These are phyloP conservation scores for Backusella circina DNA, from an alignment of 192 early-diverging fungal genomes.

Conservation along the genomic window DNA sequence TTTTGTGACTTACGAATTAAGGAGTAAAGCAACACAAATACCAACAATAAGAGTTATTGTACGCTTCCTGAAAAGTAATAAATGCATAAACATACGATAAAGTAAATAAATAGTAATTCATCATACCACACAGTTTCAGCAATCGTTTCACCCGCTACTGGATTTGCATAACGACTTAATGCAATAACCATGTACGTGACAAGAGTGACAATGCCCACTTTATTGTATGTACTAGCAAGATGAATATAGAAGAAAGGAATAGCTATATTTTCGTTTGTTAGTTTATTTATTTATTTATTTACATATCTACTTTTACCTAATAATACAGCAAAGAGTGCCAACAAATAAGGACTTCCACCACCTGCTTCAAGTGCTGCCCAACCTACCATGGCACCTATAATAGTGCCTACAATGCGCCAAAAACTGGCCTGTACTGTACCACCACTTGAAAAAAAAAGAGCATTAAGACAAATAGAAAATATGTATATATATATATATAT, in stretches of 20 bases:
- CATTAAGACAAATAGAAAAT: too few species aligned
- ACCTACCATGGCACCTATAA: conserved; percentile 39
- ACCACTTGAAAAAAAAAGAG: conserved; percentile 15
- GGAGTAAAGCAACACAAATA: conserved; percentile 51
- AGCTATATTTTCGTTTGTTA: conserved; percentile 8
- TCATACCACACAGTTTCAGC: conserved; percentile 29
- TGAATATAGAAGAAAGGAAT: conserved; percentile 33
- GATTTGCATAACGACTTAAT: conserved; percentile 18
- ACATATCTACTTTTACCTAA: conserved; percentile 14
- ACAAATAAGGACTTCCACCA: conserved; percentile 25
- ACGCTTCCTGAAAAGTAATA: conserved; percentile 33
- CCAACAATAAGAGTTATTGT: conserved; percentile 58
- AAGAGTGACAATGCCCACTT: conserved; percentile 28
- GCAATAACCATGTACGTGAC: conserved; percentile 33
- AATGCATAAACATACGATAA: neutral
- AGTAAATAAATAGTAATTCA: neutral
- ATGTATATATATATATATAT: neutral
- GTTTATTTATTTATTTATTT: neutral
- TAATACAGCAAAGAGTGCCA: conserved; percentile 28
- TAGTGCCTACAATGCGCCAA: conserved; percentile 46
- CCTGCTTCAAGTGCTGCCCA: conserved; percentile 27
- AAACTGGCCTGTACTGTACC: conserved; percentile 40
- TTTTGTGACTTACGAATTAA: conserved; percentile 33
- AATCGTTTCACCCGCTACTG: conserved; percentile 24
- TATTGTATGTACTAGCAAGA: conserved; percentile 31